These are phyloP conservation scores for Choiromyces venosus DNA, from an alignment of 495 filamentous ascomycete genomes.

Conservation along the genomic window DNA sequence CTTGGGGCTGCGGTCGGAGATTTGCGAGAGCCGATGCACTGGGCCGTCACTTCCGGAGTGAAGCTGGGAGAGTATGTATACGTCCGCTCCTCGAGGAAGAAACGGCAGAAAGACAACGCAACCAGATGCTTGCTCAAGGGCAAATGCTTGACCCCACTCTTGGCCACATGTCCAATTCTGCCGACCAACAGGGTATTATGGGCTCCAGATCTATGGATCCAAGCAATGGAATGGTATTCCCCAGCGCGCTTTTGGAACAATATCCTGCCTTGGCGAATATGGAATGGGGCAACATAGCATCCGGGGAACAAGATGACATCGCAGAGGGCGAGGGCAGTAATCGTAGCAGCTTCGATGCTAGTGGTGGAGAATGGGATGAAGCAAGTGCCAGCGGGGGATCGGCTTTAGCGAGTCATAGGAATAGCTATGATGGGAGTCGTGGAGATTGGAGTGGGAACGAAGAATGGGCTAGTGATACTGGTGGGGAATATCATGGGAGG, in stretches of 20 bases:
- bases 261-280: slow-evolving; percentile 83
- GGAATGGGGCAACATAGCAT: slow-evolving; percentile 59
- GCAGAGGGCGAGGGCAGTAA: slow-evolving; percentile 50
- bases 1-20: slow-evolving; percentile 88
- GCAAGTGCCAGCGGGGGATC: slow-evolving; percentile 34
- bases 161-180: slow-evolving; percentile 44
- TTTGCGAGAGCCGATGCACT: slow-evolving; percentile 95
- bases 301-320: slow-evolving; percentile 45
- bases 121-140: slow-evolving; percentile 52
- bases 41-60: slow-evolving; percentile 92
- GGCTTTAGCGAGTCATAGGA: slow-evolving; percentile 35
- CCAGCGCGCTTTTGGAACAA: slow-evolving; percentile 79
- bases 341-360: slow-evolving; percentile 83
- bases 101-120: slow-evolving; percentile 64
- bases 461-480: slow-evolving; percentile 37
- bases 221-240: slow-evolving; percentile 62
- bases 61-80: slow-evolving; percentile 93
- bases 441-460: slow-evolving; percentile 33
- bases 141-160: slow-evolving; percentile 46
- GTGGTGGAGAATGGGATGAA: slow-evolving; percentile 54
- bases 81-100: slow-evolving; percentile 91
- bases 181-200: slow-evolving; percentile 21
- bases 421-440: slow-evolving; percentile 42
- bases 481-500: slow-evolving; percentile 26
- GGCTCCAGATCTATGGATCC: slow-evolving; percentile 51